phyloP scores from a whole-genome alignment of 2,329 filamentous ascomycete species.

The Colletotrichum spinosum region DNA sequence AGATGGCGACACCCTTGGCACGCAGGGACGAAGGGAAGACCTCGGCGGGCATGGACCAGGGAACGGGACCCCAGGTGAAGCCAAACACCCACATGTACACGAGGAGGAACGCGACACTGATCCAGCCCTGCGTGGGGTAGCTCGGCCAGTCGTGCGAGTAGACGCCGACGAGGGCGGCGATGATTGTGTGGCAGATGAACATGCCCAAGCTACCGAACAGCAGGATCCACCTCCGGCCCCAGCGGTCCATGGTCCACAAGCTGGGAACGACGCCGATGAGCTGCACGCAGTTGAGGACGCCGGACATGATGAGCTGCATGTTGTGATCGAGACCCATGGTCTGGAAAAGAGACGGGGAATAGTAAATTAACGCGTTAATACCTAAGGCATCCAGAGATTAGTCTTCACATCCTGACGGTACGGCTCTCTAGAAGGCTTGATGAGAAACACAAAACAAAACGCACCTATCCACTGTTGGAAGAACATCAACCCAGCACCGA shows the following conservation, averaged over 20 bases:
- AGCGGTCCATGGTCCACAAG: constrained; percentile 60
- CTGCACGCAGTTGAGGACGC: constrained; percentile 55
- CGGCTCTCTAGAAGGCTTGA: too few species aligned
- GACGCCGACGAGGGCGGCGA: constrained; percentile 62
- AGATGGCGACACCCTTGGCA: constrained; percentile 44
- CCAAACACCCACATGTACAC: constrained; percentile 68
- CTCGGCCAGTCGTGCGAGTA: constrained; percentile 60
- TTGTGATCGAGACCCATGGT: constrained; percentile 49
- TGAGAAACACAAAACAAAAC: too few species aligned
- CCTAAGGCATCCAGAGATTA: constrained; percentile 29
- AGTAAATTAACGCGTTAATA: constrained; percentile 56
- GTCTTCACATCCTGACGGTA: too few species aligned
- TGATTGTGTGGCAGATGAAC: constrained; percentile 61
- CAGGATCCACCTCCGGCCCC: constrained; percentile 57
- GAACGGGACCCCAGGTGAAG: constrained; percentile 65
- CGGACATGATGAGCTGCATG: constrained; percentile 53
- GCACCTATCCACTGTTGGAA: constrained; percentile 58
- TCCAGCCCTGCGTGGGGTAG: constrained; percentile 65
- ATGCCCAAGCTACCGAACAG: constrained; percentile 62
- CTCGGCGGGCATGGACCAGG: constrained; percentile 52
- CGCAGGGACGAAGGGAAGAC: constrained; percentile 51
- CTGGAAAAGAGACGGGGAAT: constrained; percentile 56
- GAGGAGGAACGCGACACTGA: constrained; percentile 55
- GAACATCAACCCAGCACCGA: constrained; percentile 66
- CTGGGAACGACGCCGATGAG: constrained; percentile 60